Conservation (phyloP, 306 rosid species). For the Lupinus albus region DNA sequence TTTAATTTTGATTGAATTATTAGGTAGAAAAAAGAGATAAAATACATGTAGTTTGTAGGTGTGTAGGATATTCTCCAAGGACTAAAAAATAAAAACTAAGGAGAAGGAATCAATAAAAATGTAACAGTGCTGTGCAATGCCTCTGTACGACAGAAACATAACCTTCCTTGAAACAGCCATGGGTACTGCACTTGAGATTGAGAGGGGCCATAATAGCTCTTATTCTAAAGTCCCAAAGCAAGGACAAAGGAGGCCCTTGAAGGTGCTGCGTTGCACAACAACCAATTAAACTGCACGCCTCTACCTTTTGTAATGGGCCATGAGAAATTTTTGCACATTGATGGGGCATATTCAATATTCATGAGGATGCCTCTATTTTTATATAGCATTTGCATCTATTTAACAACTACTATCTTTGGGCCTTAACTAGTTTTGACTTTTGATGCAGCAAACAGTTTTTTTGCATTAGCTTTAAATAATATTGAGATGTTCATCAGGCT, state of each 20-base stretch:
- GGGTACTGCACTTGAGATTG: not conserved
- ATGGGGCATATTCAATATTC: not conserved
- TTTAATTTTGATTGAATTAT: not conserved
- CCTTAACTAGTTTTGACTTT: constrained; percentile 22
- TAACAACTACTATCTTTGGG: not conserved
- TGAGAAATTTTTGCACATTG: constrained; percentile 15
- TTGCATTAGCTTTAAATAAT: constrained; percentile 33
- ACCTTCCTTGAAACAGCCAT: constrained; percentile 12
- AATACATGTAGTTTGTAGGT: not conserved
- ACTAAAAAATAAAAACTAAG: not conserved
- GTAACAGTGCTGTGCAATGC: not conserved
- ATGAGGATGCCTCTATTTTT: not conserved
- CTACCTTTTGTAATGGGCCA: not conserved
- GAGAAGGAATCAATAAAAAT: not conserved
- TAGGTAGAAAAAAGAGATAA: not conserved
- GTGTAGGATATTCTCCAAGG: constrained; percentile 15
- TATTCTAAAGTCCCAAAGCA: constrained; percentile 7
- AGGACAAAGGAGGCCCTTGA: constrained; percentile 1
- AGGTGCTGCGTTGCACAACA: not conserved
- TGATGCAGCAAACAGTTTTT: constrained; percentile 10
- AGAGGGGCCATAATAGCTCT: constrained; percentile 5
- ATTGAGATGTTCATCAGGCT: constrained; percentile 63
- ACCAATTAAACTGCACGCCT: not conserved
- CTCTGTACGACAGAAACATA: constrained; percentile 2
- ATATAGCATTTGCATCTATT: constrained; percentile 12